Percentiles rank a stretch among this genome's conserved stretches.
Conservation (phyloP, 495 filamentous ascomycete genomes). For the Halenospora varia region DNA sequence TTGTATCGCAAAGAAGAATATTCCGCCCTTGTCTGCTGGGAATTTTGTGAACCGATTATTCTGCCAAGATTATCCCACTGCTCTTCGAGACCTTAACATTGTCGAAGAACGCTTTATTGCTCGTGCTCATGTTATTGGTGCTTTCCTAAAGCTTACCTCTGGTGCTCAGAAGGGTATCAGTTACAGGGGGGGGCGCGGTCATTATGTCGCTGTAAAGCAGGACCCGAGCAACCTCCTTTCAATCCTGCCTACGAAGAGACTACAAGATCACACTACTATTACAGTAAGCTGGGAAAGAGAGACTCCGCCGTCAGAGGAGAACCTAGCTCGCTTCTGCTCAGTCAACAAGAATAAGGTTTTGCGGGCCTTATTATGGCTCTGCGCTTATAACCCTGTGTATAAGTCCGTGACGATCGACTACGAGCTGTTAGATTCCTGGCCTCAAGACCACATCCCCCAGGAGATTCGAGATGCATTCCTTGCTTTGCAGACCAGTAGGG, state of each 20-base stretch:
- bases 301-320: no score
- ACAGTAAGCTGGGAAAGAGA: slow-evolving; percentile 7
- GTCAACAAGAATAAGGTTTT: no score
- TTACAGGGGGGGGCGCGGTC: slow-evolving; percentile 5
- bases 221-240: slow-evolving; percentile 6
- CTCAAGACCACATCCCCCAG: slow-evolving; percentile 10
- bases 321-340: no score
- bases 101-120: slow-evolving; percentile 9
- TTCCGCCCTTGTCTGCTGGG: slow-evolving; percentile 9
- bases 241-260: slow-evolving; percentile 3
- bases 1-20: slow-evolving; percentile 6
- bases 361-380: slow-evolving; percentile 6
- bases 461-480: slow-evolving; percentile 15
- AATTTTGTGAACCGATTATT: slow-evolving; percentile 12
- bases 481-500: slow-evolving; percentile 7
- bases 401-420: slow-evolving; percentile 10
- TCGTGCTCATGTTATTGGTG: slow-evolving; percentile 6
- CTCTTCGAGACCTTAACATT: slow-evolving; percentile 10
- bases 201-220: slow-evolving; percentile 11
- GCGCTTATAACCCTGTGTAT: slow-evolving; percentile 7
- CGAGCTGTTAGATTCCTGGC: slow-evolving; percentile 10
- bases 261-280: slow-evolving; percentile 7
- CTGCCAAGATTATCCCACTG: slow-evolving; percentile 11
- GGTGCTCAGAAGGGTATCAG: slow-evolving; percentile 6
- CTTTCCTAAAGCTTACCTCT: slow-evolving; percentile 8